Conservation (phyloP, 768 basidiomycete species). For the Mycena venus region DNA sequence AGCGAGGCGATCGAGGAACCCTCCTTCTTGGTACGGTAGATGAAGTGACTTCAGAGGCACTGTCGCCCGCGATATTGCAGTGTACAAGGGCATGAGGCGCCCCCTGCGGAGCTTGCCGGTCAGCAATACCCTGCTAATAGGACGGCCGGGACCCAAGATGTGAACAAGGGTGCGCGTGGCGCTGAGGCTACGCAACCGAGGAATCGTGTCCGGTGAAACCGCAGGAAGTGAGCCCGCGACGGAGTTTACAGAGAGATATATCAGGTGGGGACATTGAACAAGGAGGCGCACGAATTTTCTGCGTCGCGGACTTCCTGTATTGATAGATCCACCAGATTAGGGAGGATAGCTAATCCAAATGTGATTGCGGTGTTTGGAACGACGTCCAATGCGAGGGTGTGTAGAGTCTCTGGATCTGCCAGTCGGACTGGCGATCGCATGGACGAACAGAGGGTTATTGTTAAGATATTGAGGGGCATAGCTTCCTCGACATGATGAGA, state of each 20-base stretch:
- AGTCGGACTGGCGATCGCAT: not conserved
- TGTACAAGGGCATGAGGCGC: not conserved
- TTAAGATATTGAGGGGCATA: not conserved
- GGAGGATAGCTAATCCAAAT: not conserved
- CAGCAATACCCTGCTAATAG: not conserved
- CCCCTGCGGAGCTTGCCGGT: not conserved
- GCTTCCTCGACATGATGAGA: not conserved
- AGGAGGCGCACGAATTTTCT: not conserved
- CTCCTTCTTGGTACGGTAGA: no score
- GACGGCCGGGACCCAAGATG: not conserved
- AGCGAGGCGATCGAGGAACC: not conserved
- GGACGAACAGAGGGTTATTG: not conserved
- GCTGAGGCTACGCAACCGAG: not conserved
- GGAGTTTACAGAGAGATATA: not conserved
- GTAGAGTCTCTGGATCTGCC: not conserved
- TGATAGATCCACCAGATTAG: not conserved
- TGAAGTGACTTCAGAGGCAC: not conserved
- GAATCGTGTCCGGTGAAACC: not conserved
- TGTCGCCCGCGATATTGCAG: not conserved
- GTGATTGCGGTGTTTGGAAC: not conserved
- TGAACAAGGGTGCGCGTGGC: not conserved
- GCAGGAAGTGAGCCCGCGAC: not conserved
- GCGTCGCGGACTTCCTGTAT: not conserved
- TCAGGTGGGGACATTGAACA: not conserved
- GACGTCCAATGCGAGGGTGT: not conserved